Evolutionary conservation across 2,329 filamentous ascomycete species (phyloP).

Genomic region (Leptographium procerum): DNA sequence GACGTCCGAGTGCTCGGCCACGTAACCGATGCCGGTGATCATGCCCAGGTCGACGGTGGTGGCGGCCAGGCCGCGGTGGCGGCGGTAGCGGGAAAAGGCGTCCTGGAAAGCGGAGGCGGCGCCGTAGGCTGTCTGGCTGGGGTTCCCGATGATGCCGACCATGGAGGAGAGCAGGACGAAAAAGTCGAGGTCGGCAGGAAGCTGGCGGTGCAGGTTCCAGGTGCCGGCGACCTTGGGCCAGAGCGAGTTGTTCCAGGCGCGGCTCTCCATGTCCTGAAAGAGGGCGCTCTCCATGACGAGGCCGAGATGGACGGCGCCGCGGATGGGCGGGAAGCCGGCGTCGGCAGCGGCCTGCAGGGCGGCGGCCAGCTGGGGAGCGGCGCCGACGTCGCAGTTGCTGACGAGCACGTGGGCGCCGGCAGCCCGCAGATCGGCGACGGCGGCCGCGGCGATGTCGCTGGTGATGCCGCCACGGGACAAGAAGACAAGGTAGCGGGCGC

Average conservation of each 20-base stretch:
- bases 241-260: conserved; percentile 10
- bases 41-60: conserved; percentile 26
- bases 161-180: conserved; percentile 25
- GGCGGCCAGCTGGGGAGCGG: conserved; percentile 6
- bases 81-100: conserved; percentile 25
- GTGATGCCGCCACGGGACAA: conserved; percentile 8
- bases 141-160: conserved; percentile 22
- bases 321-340: conserved; percentile 9
- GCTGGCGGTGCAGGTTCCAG: conserved; percentile 25
- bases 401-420: conserved; percentile 6
- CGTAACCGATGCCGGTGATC: conserved; percentile 22
- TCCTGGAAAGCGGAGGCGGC: conserved; percentile 30
- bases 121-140: conserved; percentile 29
- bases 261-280: conserved; percentile 11
- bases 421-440: conserved; percentile 4
- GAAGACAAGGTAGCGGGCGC: conserved; percentile 11
- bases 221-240: conserved; percentile 25
- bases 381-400: conserved; percentile 10
- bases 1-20: conserved; percentile 14
- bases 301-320: conserved; percentile 11
- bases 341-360: conserved; percentile 2
- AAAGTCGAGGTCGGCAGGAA: conserved; percentile 20
- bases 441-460: conserved; percentile 2
- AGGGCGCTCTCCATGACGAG: conserved; percentile 13
- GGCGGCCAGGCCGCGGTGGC: conserved; percentile 21